phyloP scores from a whole-genome alignment of 2,329 filamentous ascomycete genomes.

The Aspergillus aculeatus region DNA sequence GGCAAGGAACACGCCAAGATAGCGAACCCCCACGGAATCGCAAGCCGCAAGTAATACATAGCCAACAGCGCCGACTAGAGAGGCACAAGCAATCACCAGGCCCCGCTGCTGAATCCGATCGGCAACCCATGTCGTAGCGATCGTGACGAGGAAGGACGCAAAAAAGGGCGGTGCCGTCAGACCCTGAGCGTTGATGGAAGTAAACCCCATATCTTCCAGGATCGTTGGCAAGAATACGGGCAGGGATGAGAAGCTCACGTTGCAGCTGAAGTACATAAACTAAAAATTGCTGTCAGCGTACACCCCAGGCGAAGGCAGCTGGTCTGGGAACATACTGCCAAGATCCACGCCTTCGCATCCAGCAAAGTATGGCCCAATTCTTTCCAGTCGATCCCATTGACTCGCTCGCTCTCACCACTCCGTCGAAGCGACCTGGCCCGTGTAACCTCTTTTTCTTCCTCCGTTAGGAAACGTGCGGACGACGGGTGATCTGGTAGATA shows the following conservation, averaged over 20 bases:
- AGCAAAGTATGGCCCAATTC: slow-evolving; percentile 48
- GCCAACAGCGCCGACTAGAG: slow-evolving; percentile 58
- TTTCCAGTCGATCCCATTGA: slow-evolving; percentile 46
- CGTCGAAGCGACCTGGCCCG: slow-evolving; percentile 54
- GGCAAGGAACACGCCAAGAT: slow-evolving; percentile 55
- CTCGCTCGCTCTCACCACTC: slow-evolving; percentile 47
- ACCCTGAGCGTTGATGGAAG: slow-evolving; percentile 65
- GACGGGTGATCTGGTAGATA: slow-evolving; percentile 55
- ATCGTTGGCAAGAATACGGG: slow-evolving; percentile 66
- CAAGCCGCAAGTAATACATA: slow-evolving; percentile 65
- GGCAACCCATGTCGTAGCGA: slow-evolving; percentile 62
- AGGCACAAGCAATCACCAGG: slow-evolving; percentile 57
- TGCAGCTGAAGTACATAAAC: slow-evolving; percentile 61
- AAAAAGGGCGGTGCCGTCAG: slow-evolving; percentile 71
- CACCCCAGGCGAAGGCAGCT: neutral
- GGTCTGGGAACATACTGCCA: slow-evolving; percentile 34
- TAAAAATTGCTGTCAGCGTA: slow-evolving; percentile 15
- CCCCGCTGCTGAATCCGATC: slow-evolving; percentile 66
- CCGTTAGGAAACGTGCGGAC: slow-evolving; percentile 54
- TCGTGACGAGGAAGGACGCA: slow-evolving; percentile 62
- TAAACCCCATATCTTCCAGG: slow-evolving; percentile 66
- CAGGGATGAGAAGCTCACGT: slow-evolving; percentile 64
- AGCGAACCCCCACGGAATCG: slow-evolving; percentile 50
- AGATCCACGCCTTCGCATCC: slow-evolving; percentile 51
- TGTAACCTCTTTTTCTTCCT: slow-evolving; percentile 59